phyloP scores from a whole-genome alignment of 352 stramenopile species.

The Globisporangium rhizosaccharum region DNA sequence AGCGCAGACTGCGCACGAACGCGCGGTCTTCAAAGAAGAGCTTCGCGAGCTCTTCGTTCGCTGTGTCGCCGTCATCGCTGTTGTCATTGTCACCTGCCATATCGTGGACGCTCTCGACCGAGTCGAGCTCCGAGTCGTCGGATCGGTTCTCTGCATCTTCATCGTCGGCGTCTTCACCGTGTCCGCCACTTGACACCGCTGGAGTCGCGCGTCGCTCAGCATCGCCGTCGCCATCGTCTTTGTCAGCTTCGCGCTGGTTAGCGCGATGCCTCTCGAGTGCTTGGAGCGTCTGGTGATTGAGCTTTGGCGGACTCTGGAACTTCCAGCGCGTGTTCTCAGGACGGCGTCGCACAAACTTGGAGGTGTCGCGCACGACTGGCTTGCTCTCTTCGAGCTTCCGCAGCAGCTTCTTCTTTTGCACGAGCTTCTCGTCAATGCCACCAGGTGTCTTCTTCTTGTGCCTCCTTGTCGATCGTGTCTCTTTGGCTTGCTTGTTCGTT shows the following conservation, averaged over 20 bases:
- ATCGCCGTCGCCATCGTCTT: background rate
- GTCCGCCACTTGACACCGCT: too few species aligned
- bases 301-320: constrained; percentile 51
- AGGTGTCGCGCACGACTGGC: constrained; percentile 8
- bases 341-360: constrained; percentile 51
- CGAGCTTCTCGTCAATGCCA: constrained; percentile 7
- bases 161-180: too few species aligned
- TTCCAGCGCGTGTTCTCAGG: constrained; percentile 67
- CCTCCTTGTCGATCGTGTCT: background rate
- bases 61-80: constrained; percentile 18
- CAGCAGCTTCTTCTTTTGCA: constrained; percentile 8
- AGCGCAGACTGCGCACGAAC: constrained; percentile 60
- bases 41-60: constrained; percentile 48
- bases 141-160: too few species aligned
- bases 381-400: constrained; percentile 11
- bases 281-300: constrained; percentile 36
- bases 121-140: constrained; percentile 1
- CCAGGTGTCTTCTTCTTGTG: background rate
- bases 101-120: background rate
- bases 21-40: constrained; percentile 66
- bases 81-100: background rate
- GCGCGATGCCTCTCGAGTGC: constrained; percentile 14
- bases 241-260: constrained; percentile 4
- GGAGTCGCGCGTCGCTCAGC: background rate
- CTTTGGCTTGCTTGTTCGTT: background rate